Percentiles rank a stretch among this genome's conserved stretches.
Conservation (phyloP, 1,139 yeast genomes). For the Candida sp. region DNA sequence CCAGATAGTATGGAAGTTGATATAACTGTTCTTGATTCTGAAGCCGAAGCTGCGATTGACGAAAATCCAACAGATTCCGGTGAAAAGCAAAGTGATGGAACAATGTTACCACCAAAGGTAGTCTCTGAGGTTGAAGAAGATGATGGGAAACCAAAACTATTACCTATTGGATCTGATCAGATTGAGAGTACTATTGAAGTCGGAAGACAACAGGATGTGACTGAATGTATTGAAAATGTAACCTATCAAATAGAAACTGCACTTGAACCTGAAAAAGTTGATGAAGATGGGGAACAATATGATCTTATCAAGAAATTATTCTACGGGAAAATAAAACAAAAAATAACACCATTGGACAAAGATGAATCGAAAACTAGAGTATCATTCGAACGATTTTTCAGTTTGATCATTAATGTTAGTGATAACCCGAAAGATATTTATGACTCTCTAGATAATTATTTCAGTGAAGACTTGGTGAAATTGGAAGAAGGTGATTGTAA, state of each 20-base stretch:
- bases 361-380: slow-evolving; percentile 43
- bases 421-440: slow-evolving; percentile 87
- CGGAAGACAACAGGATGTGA: slow-evolving; percentile 95
- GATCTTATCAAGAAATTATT: slow-evolving; percentile 79
- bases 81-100: slow-evolving; percentile 3
- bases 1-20: slow-evolving; percentile 4
- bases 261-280: slow-evolving; percentile 60
- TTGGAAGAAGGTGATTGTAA: slow-evolving; percentile 74
- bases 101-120: slow-evolving; percentile 4
- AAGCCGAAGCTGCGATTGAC: slow-evolving; percentile 4
- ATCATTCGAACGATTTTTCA: slow-evolving; percentile 74
- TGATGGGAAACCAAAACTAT: slow-evolving; percentile 8
- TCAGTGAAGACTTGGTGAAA: slow-evolving; percentile 69
- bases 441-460: slow-evolving; percentile 85
- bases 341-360: slow-evolving; percentile 31
- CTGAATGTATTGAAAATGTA: slow-evolving; percentile 95
- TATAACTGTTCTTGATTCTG: background rate
- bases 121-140: slow-evolving; percentile 8
- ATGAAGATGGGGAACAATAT: slow-evolving; percentile 75
- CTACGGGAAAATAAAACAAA: slow-evolving; percentile 61
- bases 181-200: slow-evolving; percentile 71
- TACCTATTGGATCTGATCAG: slow-evolving; percentile 56
- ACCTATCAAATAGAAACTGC: slow-evolving; percentile 94
- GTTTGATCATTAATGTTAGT: slow-evolving; percentile 79
- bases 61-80: slow-evolving; percentile 2